Evolutionary conservation across 2,329 filamentous ascomycete species (phyloP).

Genomic region (Rosellinia necatrix): DNA sequence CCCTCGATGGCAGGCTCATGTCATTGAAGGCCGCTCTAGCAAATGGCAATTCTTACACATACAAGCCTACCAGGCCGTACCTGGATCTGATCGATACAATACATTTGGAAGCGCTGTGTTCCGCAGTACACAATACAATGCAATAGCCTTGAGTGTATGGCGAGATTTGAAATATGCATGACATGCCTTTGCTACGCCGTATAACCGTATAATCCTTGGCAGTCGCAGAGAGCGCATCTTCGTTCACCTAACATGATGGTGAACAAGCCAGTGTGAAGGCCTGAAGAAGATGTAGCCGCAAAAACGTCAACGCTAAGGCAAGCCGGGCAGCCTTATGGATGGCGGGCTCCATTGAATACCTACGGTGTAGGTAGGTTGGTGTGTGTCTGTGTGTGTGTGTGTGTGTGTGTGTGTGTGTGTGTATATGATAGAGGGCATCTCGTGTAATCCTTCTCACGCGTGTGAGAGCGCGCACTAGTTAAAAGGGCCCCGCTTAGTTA

Average conservation of each 20-base stretch:
- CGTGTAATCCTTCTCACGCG: conserved; percentile 21
- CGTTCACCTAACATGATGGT: background rate
- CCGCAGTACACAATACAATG: background rate
- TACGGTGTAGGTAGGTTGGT: background rate
- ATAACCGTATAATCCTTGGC: conserved; percentile 22
- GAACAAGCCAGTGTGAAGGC: background rate
- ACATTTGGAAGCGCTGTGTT: conserved; percentile 7
- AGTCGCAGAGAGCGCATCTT: background rate
- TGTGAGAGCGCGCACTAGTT: background rate
- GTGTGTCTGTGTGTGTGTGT: too few relatives aligned
- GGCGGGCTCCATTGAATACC: conserved; percentile 1
- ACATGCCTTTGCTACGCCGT: background rate
- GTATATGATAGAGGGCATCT: background rate
- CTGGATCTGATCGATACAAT: background rate
- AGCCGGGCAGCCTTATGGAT: conserved; percentile 6
- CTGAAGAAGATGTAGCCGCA: background rate
- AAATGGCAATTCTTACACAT: background rate
- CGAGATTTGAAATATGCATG: conserved; percentile 17
- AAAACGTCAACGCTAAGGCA: background rate
- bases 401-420: too few relatives aligned
- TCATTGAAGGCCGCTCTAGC: background rate
- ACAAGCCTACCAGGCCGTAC: background rate
- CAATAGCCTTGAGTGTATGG: background rate
- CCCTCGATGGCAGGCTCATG: background rate
- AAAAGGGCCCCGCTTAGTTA: too few relatives aligned